Conservation (phyloP, 2,329 filamentous ascomycete species). For the Verticillium isaacii region DNA sequence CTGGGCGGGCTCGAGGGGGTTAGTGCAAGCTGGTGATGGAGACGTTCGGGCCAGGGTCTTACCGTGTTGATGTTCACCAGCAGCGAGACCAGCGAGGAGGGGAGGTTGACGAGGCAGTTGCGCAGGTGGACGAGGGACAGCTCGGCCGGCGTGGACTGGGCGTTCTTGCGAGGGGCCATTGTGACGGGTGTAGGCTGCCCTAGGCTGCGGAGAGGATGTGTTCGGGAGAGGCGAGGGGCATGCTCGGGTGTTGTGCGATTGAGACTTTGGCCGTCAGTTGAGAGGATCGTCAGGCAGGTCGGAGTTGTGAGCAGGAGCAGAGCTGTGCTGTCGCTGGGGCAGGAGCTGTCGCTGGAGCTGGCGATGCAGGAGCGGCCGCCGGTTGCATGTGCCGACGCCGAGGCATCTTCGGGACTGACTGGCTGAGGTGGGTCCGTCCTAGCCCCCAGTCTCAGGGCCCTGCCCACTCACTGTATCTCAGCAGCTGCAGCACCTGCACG, state of each 20-base stretch:
- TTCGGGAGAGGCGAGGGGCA: not conserved
- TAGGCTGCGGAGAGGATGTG: not conserved
- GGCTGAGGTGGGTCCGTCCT: slow-evolving; percentile 3
- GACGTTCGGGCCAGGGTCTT: slow-evolving; percentile 28
- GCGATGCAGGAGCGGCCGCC: slow-evolving; percentile 1
- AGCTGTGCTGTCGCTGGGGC: too few species aligned
- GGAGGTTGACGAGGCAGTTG: slow-evolving; percentile 92
- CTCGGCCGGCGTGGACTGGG: slow-evolving; percentile 69
- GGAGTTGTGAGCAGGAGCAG: not conserved
- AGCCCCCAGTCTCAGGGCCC: not conserved
- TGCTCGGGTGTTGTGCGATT: not conserved
- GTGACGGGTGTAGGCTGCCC: slow-evolving; percentile 1
- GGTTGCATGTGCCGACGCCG: slow-evolving; percentile 25
- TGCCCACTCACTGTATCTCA: slow-evolving; percentile 6
- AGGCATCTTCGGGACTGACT: slow-evolving; percentile 12
- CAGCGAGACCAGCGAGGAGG: slow-evolving; percentile 74
- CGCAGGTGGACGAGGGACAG: slow-evolving; percentile 82
- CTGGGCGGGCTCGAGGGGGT: slow-evolving; percentile 65
- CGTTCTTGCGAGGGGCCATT: slow-evolving; percentile 49
- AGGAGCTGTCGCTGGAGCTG: not conserved
- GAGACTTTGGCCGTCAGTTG: not conserved
- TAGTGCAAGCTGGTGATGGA: not conserved
- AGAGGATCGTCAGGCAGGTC: not conserved
- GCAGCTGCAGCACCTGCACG: too few species aligned
- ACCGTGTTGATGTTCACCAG: slow-evolving; percentile 89